Conservation (phyloP, 805 yeast genomes). For the Citeromyces matritensis region DNA sequence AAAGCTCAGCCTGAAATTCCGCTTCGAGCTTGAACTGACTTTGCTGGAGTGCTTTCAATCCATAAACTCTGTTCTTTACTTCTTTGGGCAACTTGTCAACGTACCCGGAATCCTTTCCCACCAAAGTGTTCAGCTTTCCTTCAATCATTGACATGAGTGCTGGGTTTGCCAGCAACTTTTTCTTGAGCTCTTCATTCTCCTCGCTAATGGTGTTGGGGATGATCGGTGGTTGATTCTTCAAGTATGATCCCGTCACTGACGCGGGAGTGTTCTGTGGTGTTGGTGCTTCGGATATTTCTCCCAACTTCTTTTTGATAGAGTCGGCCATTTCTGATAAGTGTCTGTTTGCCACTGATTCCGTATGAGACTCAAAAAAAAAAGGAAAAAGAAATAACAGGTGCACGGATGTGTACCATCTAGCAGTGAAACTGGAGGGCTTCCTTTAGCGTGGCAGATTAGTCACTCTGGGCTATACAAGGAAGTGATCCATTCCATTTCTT, state of each 20-base stretch:
- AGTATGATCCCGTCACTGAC: constrained; percentile 59
- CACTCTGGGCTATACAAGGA: no score
- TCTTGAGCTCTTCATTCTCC: constrained; percentile 21
- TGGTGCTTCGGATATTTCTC: constrained; percentile 83
- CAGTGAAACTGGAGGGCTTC: no score
- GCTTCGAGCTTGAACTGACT: constrained; percentile 75
- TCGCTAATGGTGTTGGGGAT: constrained; percentile 65
- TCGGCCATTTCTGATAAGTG: constrained; percentile 48
- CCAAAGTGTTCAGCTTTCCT: constrained; percentile 71
- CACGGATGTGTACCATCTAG: background rate
- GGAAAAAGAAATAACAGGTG: background rate
- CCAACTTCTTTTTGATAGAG: constrained; percentile 65
- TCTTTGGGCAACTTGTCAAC: constrained; percentile 57
- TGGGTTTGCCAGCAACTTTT: constrained; percentile 47
- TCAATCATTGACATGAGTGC: constrained; percentile 77
- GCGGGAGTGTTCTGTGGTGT: constrained; percentile 99
- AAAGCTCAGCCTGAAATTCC: constrained; percentile 79
- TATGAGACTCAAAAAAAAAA: no score
- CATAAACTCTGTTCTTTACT: constrained; percentile 66
- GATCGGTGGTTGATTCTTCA: constrained; percentile 42
- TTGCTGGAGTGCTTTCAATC: constrained; percentile 69
- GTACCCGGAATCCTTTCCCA: constrained; percentile 82
- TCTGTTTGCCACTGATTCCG: background rate
- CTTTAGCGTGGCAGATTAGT: no score
- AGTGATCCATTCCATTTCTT: no score